phyloP scores from a whole-genome alignment of 352 stramenopile genomes.

The Pythium apleroticum region DNA sequence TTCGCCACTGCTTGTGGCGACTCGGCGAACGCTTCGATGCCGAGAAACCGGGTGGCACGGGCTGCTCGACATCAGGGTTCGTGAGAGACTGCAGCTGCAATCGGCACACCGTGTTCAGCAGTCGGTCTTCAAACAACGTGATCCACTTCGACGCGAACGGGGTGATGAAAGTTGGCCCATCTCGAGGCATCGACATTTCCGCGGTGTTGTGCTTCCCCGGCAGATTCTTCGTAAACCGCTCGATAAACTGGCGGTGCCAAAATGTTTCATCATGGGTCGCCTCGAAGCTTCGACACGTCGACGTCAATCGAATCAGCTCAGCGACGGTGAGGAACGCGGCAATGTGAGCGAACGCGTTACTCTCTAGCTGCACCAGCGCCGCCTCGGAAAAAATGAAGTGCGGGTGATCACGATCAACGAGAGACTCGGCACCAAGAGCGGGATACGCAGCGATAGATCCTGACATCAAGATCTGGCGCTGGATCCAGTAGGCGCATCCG shows the following conservation, averaged over 20 bases:
- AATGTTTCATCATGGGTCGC: slow-evolving; percentile 29
- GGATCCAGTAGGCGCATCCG: slow-evolving; percentile 41
- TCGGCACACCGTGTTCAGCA: slow-evolving; percentile 22
- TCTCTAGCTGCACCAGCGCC: slow-evolving; percentile 24
- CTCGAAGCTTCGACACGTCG: slow-evolving; percentile 25
- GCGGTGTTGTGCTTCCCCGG: background rate
- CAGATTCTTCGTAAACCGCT: slow-evolving; percentile 12
- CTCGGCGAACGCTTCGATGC: slow-evolving; percentile 5
- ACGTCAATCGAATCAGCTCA: slow-evolving; percentile 34
- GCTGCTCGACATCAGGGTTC: slow-evolving; percentile 1
- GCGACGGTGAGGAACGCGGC: slow-evolving; percentile 35
- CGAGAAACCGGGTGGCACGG: background rate
- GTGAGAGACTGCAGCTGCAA: slow-evolving; percentile 6
- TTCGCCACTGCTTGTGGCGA: slow-evolving; percentile 29
- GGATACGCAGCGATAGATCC: background rate
- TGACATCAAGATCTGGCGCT: slow-evolving; percentile 41
- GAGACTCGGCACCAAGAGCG: background rate
- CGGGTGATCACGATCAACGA: background rate
- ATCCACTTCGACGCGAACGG: slow-evolving; percentile 24
- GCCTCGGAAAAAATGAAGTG: slow-evolving; percentile 5
- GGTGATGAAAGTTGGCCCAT: slow-evolving; percentile 3
- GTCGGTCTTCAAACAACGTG: slow-evolving; percentile 17
- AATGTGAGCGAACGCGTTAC: slow-evolving; percentile 38
- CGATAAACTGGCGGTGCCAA: slow-evolving; percentile 35
- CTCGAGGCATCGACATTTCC: background rate